Percentiles rank a stretch among this genome's conserved stretches.
phyloP scores from a whole-genome alignment of 2,329 filamentous ascomycete genomes.

The Aplosporella prunicola region DNA sequence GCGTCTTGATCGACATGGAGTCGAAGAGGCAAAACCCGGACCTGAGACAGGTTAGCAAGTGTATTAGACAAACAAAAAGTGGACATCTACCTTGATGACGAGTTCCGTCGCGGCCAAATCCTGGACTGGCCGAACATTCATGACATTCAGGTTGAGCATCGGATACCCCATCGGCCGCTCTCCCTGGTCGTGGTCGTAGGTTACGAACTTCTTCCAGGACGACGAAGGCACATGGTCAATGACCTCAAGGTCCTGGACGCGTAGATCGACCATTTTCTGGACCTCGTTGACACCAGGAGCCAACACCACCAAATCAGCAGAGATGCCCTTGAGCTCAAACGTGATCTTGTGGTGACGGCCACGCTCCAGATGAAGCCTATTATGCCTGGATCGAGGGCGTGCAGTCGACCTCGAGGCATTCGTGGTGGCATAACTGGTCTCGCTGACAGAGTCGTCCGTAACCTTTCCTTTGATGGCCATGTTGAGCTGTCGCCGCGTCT shows the following conservation, averaged over 20 bases:
- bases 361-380: constrained; percentile 64
- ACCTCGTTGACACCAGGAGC: constrained; percentile 70
- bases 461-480: constrained; percentile 50
- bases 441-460: constrained; percentile 69
- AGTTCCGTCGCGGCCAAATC: constrained; percentile 83
- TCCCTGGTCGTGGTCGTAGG: constrained; percentile 81
- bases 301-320: constrained; percentile 72
- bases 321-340: constrained; percentile 80
- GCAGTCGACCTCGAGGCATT: constrained; percentile 24
- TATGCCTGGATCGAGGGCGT: constrained; percentile 33
- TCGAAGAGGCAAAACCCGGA: constrained; percentile 70
- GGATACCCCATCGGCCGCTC: constrained; percentile 75
- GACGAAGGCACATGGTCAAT: constrained; percentile 92
- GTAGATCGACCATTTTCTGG: constrained; percentile 76
- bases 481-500: constrained; percentile 81
- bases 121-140: constrained; percentile 78
- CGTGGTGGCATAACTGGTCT: constrained; percentile 77
- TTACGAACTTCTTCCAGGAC: constrained; percentile 97
- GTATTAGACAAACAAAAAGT: constrained; percentile 6
- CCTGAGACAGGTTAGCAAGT: constrained; percentile 22
- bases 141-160: constrained; percentile 82
- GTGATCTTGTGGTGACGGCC: constrained; percentile 93
- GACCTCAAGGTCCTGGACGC: constrained; percentile 74
- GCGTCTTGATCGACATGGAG: constrained; percentile 97
- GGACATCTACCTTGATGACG: constrained; percentile 54